Percentiles rank a stretch among this genome's conserved stretches.
phyloP scores from a whole-genome alignment of 805 yeast genomes.

The Starmerella tilneyi region DNA sequence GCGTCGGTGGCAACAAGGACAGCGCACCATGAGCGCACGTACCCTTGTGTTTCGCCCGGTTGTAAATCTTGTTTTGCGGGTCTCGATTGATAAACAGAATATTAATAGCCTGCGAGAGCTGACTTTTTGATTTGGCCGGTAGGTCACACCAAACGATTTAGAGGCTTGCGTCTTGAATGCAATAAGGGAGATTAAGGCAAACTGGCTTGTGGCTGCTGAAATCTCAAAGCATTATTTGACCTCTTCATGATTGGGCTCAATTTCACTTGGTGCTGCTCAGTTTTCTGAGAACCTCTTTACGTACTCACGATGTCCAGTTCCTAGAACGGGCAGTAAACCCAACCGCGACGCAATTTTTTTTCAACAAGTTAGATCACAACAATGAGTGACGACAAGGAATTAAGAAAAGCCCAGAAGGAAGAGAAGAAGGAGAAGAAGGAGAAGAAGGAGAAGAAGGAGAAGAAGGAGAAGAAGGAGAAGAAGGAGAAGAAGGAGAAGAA shows the following conservation, averaged over 20 bases:
- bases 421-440: conserved; percentile 35
- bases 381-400: conserved; percentile 29
- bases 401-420: conserved; percentile 21
- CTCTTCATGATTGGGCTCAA: too few species aligned
- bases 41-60: background rate
- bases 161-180: too few species aligned
- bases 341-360: conserved; percentile 1
- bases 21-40: conserved; percentile 1
- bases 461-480: conserved; percentile 2
- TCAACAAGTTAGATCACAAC: conserved; percentile 30
- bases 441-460: conserved; percentile 27
- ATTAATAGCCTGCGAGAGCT: too few species aligned
- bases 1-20: conserved; percentile 1
- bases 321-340: conserved; percentile 7
- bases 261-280: too few species aligned
- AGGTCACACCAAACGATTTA: too few species aligned
- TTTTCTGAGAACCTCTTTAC: too few species aligned
- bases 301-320: background rate
- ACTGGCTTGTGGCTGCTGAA: too few species aligned
- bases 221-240: too few species aligned
- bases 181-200: too few species aligned
- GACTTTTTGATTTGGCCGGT: too few species aligned
- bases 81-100: too few species aligned
- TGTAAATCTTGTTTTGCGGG: background rate
- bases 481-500: conserved; percentile 19